A percentile compares a stretch with the other conserved stretches of the same genome.
phyloP scores from a whole-genome alignment of 2,329 filamentous ascomycete genomes.

The Aspergillus aculeatinus region DNA sequence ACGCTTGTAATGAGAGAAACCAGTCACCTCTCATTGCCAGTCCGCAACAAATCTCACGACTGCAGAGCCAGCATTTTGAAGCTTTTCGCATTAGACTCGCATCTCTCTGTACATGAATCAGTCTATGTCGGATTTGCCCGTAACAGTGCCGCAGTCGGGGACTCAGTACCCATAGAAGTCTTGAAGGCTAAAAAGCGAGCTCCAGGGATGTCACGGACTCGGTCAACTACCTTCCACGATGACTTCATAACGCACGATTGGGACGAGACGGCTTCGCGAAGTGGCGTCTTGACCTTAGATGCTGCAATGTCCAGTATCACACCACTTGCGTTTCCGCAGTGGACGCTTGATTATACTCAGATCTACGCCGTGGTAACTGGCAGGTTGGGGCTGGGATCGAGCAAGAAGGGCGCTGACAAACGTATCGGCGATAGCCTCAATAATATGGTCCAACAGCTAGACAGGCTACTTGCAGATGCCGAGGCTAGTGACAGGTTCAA shows the following conservation, averaged over 20 bases:
- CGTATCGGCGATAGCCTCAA: conserved; percentile 18
- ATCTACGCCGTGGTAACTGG: conserved; percentile 29
- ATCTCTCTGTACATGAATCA: conserved; percentile 36
- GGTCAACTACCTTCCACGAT: conserved; percentile 14
- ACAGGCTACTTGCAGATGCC: conserved; percentile 9
- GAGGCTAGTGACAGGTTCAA: conserved; percentile 9
- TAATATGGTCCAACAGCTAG: conserved; percentile 25
- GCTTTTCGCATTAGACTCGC: conserved; percentile 35
- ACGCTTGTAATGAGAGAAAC: conserved; percentile 38
- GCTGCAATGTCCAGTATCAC: conserved; percentile 12
- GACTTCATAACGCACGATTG: conserved; percentile 42
- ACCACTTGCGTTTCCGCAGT: conserved; percentile 22
- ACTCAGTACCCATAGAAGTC: conserved; percentile 18
- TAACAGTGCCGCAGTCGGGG: conserved; percentile 14
- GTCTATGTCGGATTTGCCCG: conserved; percentile 26
- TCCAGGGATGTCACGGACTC: conserved; percentile 10
- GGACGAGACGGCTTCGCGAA: conserved; percentile 28
- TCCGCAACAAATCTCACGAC: conserved; percentile 20
- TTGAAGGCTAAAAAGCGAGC: conserved; percentile 25
- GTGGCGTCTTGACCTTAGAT: conserved; percentile 10
- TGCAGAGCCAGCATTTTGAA: conserved; percentile 33
- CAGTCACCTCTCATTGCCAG: conserved; percentile 20
- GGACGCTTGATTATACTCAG: conserved; percentile 31
- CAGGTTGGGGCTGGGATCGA: conserved; percentile 8
- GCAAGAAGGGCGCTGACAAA: conserved; percentile 1